phyloP scores from a whole-genome alignment of 805 yeast genomes.

The Candida tibetensis region DNA sequence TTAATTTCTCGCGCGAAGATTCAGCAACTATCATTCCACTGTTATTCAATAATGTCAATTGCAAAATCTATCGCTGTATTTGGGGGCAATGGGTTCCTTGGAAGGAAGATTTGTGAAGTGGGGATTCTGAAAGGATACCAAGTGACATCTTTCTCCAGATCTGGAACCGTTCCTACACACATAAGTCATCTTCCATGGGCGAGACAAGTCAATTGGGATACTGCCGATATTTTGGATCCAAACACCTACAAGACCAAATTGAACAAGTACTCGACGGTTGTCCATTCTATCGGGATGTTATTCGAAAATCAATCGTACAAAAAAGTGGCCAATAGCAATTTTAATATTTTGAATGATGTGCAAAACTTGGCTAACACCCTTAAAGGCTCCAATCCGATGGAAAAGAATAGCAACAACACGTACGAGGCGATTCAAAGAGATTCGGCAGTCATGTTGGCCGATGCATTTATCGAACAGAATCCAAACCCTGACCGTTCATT shows the following conservation, averaged over 20 bases:
- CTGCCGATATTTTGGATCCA: slow-evolving; percentile 68
- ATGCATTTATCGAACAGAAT: slow-evolving; percentile 37
- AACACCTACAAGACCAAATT: slow-evolving; percentile 50
- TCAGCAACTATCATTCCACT: too few relatives aligned
- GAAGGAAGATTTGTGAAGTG: slow-evolving; percentile 62
- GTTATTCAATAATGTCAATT: slow-evolving; percentile 7
- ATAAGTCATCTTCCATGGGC: slow-evolving; percentile 49
- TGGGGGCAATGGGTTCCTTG: slow-evolving; percentile 88
- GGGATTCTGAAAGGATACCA: slow-evolving; percentile 61
- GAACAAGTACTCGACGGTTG: slow-evolving; percentile 58
- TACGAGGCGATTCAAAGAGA: slow-evolving; percentile 67
- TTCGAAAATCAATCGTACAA: slow-evolving; percentile 72
- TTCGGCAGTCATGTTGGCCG: slow-evolving; percentile 65
- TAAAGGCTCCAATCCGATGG: slow-evolving; percentile 64
- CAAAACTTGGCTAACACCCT: slow-evolving; percentile 29
- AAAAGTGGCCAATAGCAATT: slow-evolving; percentile 42
- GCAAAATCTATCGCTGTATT: slow-evolving; percentile 53
- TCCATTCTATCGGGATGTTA: slow-evolving; percentile 78
- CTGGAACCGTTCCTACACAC: slow-evolving; percentile 46
- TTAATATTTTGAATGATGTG: slow-evolving; percentile 31
- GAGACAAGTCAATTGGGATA: slow-evolving; percentile 58
- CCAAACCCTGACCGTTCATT: slow-evolving; percentile 32
- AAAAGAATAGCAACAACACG: slow-evolving; percentile 40
- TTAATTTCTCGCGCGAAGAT: too few relatives aligned
- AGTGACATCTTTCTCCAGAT: slow-evolving; percentile 68